Evolutionary conservation across 768 basidiomycete genomes (phyloP).

Genomic region (Lactifluus volemus): DNA sequence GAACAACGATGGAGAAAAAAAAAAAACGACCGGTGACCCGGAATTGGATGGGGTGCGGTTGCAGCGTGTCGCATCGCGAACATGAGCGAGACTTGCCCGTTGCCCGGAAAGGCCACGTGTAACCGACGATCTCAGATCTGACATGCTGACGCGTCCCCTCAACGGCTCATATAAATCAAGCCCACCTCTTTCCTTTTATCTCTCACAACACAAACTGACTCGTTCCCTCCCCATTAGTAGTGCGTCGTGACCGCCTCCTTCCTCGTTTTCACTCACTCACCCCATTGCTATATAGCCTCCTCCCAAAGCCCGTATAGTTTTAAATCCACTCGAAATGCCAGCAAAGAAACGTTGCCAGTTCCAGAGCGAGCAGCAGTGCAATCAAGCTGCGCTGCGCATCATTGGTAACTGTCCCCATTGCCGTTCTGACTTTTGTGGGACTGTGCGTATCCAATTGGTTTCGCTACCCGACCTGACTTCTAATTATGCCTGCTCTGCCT

Average conservation of each 20-base stretch:
- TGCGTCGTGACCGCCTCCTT: background rate
- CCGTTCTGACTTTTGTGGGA: slow-evolving; percentile 64
- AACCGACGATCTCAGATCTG: slow-evolving; percentile 18
- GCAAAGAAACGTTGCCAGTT: slow-evolving; percentile 86
- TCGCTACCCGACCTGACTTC: background rate
- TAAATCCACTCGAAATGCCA: slow-evolving; percentile 42
- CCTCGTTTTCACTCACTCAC: background rate
- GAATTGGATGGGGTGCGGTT: background rate
- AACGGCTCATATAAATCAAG: slow-evolving; percentile 16
- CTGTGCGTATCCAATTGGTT: slow-evolving; percentile 38
- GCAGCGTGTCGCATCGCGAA: slow-evolving; percentile 3
- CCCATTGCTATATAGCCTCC: background rate
- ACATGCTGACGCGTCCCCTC: slow-evolving; percentile 21
- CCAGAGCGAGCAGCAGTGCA: slow-evolving; percentile 50
- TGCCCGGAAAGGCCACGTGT: background rate
- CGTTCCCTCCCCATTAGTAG: background rate
- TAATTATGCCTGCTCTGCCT: slow-evolving; percentile 11
- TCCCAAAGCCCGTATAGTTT: slow-evolving; percentile 3
- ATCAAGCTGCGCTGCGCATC: slow-evolving; percentile 70
- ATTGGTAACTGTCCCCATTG: slow-evolving; percentile 84
- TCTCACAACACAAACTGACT: background rate
- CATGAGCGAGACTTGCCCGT: background rate
- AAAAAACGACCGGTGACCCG: background rate
- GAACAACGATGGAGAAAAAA: too few species aligned
- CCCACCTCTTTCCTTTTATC: background rate